These are phyloP conservation scores for Syzygium oleosum DNA, from an alignment of 345 rosid genomes.

Conservation along the genomic window DNA sequence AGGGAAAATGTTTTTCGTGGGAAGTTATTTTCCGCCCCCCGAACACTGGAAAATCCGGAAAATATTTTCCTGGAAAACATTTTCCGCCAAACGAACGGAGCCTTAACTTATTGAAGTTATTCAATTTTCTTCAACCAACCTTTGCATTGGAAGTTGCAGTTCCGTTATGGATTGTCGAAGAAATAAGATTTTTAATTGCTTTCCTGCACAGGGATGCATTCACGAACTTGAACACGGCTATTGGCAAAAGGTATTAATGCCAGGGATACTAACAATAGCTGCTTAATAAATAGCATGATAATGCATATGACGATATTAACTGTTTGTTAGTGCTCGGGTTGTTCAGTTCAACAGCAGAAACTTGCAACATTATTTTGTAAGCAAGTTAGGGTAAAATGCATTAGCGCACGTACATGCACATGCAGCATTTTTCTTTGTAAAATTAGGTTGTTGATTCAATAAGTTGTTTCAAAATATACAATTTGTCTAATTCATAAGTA, in stretches of 20 bases:
- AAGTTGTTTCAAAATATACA: background rate
- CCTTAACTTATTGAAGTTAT: background rate
- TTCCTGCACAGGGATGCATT: background rate
- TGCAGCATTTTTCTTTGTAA: background rate
- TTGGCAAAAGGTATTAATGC: background rate
- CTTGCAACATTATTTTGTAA: background rate
- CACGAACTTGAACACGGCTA: background rate
- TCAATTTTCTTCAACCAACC: constrained; percentile 11
- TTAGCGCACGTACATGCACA: background rate
- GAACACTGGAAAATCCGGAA: too few relatives aligned
- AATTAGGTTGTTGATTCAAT: background rate
- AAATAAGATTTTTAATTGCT: background rate
- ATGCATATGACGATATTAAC: background rate
- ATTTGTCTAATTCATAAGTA: background rate
- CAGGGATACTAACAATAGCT: background rate
- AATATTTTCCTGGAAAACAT: too few relatives aligned
- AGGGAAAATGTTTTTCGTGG: too few relatives aligned
- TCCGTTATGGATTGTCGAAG: background rate
- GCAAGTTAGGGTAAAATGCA: background rate
- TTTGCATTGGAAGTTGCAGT: constrained; percentile 5
- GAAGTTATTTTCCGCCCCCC: too few relatives aligned
- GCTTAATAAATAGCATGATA: background rate
- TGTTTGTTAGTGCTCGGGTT: background rate
- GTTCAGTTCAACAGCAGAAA: background rate
- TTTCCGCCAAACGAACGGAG: too few relatives aligned